Evolutionary conservation across 306 rosid species (phyloP), one percentile per base, ranked within the genome.

Genomic region (Lupinus albus): DNA sequence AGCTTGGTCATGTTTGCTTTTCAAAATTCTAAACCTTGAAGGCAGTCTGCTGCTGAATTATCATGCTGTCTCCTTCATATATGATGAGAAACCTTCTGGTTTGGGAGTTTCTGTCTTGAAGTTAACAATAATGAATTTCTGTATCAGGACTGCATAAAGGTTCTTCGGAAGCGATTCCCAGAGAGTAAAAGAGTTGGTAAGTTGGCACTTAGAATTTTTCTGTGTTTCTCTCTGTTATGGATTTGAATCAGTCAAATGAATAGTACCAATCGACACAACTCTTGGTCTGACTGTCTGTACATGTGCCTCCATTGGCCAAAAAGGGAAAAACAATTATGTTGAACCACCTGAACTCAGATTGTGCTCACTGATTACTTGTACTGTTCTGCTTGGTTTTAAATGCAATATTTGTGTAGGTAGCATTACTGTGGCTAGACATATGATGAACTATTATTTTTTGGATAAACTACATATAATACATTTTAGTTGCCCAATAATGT

Each of bases 111-210:
- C 4, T 57, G 46, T 51, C 72, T 58, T 36, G 58, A 64, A 58
- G 39, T 74, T 79, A 55, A 78, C 66, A 39, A 48, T 58, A 44
- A 67, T 66, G 61, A 64, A 60, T 68, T 71, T 25, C 20, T 72
- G 59, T 78, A 72, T 77, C 85, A 94, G 99, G 96, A 90, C 67
- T 87, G 90, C 79, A 75, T 79, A 68, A 88, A 77, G 77, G 87
- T 70, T 79, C 92, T 94, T 61, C 81, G 71, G 64, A 94, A 87
- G 83, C 75, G 52, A 80, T 91, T 91, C 77, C 90, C 95, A 4
- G 97, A 91, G 73, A 94, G 99, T 74, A 94, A 87, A 84, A 81
- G 99, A 67, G 92, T 94, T 85, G 97, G 97, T 94, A 91, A 80
- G 99, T 82, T 64, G 48, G 60, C 42, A 30, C 42, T 71, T 61